Percentiles rank a stretch among this genome's conserved stretches.
Conservation (phyloP, 2,329 filamentous ascomycete genomes). For the Hypoxylon sp. region DNA sequence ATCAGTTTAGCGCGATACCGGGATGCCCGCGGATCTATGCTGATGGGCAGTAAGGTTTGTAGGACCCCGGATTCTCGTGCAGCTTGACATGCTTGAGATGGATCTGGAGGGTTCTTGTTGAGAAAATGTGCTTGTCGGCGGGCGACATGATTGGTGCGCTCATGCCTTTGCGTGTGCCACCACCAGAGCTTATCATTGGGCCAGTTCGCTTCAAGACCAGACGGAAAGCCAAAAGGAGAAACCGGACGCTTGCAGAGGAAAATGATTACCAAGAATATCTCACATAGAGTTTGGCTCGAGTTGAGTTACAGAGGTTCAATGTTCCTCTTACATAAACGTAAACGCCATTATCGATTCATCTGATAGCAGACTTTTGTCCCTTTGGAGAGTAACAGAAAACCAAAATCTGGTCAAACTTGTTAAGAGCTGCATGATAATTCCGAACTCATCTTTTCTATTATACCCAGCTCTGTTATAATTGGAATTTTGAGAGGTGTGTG, state of each 20-base stretch:
- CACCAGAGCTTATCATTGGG: slow-evolving; percentile 40
- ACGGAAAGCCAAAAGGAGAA: slow-evolving; percentile 16
- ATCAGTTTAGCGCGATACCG: slow-evolving; percentile 25
- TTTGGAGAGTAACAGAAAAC: not conserved
- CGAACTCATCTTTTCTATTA: slow-evolving; percentile 1
- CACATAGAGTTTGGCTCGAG: slow-evolving; percentile 1
- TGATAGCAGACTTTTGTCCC: not conserved
- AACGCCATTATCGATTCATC: not conserved
- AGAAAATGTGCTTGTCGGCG: slow-evolving; percentile 38
- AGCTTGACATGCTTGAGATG: slow-evolving; percentile 20
- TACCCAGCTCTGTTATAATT: not conserved
- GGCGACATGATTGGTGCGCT: slow-evolving; percentile 37
- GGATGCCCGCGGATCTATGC: slow-evolving; percentile 13
- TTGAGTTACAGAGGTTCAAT: slow-evolving; percentile 3
- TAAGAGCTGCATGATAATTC: not conserved
- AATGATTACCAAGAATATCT: not conserved
- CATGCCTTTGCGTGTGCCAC: slow-evolving; percentile 33
- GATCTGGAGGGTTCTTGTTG: slow-evolving; percentile 15
- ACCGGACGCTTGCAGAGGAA: not conserved
- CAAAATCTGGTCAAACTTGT: not conserved
- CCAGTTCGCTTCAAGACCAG: slow-evolving; percentile 1
- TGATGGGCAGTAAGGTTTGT: slow-evolving; percentile 16
- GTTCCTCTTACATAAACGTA: not conserved
- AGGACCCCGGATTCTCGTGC: slow-evolving; percentile 35
- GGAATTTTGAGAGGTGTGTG: slow-evolving; percentile 1